Evolutionary conservation across 495 filamentous ascomycete genomes (phyloP).

Genomic region (Hypoxylon subgilvum): DNA sequence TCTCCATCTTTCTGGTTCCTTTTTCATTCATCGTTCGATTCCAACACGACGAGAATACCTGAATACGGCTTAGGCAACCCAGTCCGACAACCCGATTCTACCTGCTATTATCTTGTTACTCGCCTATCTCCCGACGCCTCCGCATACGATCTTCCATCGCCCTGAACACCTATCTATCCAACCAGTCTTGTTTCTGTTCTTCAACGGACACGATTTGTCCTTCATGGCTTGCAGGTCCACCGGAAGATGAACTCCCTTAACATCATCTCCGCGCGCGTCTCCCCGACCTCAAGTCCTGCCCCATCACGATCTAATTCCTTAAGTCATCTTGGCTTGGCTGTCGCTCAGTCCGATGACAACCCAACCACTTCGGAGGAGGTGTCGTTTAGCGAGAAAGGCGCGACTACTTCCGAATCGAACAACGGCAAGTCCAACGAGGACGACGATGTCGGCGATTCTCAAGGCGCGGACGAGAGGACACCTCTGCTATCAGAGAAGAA

Average conservation of each 20-base stretch:
- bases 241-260: constrained; percentile 97
- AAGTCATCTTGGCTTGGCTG: constrained; percentile 58
- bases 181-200: constrained; percentile 27
- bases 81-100: constrained; percentile 25
- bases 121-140: constrained; percentile 6
- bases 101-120: constrained; percentile 10
- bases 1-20: not conserved
- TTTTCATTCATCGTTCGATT: not conserved
- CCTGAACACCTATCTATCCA: not conserved
- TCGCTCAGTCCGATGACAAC: constrained; percentile 52
- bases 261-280: constrained; percentile 85
- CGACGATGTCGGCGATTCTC: constrained; percentile 37
- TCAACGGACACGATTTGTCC: constrained; percentile 33
- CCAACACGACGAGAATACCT: constrained; percentile 3
- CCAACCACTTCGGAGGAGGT: constrained; percentile 39
- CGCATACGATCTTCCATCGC: no score
- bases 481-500: constrained; percentile 61
- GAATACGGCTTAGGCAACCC: constrained; percentile 23
- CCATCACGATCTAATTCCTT: constrained; percentile 72
- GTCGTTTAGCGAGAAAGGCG: constrained; percentile 45
- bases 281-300: constrained; percentile 59
- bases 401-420: constrained; percentile 39
- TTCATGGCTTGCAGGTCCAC: constrained; percentile 58
- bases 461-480: constrained; percentile 67
- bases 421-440: constrained; percentile 34